Evolutionary conservation across 2,329 filamentous ascomycete genomes (phyloP).

Genomic region (Cytospora paraplurivora): DNA sequence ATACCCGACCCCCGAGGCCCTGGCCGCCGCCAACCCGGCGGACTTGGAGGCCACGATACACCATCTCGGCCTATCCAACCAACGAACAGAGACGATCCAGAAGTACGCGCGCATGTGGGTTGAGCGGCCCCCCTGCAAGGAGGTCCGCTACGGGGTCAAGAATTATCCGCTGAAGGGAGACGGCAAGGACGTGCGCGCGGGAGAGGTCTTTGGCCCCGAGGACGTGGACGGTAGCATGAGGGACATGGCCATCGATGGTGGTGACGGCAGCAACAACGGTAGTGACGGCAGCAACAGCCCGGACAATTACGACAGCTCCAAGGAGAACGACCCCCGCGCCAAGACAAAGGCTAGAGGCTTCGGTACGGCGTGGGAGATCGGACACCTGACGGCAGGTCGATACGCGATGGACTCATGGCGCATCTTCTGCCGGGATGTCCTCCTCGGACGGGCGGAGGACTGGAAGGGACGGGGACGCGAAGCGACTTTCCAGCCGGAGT

Average conservation of each 20-base stretch:
- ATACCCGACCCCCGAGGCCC: constrained; percentile 66
- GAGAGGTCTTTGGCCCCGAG: constrained; percentile 36
- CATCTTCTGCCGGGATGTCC: constrained; percentile 83
- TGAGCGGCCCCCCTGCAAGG: constrained; percentile 59
- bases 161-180: constrained; percentile 45
- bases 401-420: constrained; percentile 91
- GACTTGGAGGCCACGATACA: constrained; percentile 65
- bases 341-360: constrained; percentile 28
- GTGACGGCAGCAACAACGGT: no score
- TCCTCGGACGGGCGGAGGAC: constrained; percentile 66
- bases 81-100: constrained; percentile 69
- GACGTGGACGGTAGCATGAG: constrained; percentile 19
- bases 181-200: constrained; percentile 36
- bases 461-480: constrained; percentile 63
- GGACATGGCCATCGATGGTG: neutral
- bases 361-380: constrained; percentile 74
- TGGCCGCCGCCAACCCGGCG: constrained; percentile 59
- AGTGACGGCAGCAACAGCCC: neutral
- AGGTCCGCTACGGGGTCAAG: constrained; percentile 55
- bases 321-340: constrained; percentile 29
- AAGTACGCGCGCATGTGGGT: constrained; percentile 72
- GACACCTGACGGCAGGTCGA: constrained; percentile 76
- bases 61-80: constrained; percentile 70
- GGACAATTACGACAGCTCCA: constrained; percentile 1
- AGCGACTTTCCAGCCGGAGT: constrained; percentile 75